Evolutionary conservation across 768 basidiomycete species (phyloP).

Genomic region (Hypholoma fasciculare): DNA sequence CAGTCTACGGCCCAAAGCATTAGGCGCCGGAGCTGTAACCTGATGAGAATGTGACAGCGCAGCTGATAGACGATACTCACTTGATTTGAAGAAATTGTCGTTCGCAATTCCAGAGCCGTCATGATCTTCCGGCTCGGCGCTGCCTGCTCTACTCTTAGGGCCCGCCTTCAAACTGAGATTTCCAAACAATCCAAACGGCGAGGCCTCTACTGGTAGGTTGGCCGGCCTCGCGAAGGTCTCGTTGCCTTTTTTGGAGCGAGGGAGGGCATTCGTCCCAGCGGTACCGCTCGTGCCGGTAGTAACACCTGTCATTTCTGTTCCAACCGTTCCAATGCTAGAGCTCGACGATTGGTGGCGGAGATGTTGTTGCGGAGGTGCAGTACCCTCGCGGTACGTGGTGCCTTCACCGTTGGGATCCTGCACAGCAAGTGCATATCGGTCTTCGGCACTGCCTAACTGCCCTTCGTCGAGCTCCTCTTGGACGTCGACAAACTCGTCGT

Average conservation of each 20-base stretch:
- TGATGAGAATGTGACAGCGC: neutral
- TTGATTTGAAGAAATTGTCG: slow-evolving; percentile 65
- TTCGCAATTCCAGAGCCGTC: slow-evolving; percentile 67
- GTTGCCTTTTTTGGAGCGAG: slow-evolving; percentile 37
- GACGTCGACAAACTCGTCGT: slow-evolving; percentile 33
- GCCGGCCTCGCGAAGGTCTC: slow-evolving; percentile 45
- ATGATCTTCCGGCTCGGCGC: slow-evolving; percentile 43
- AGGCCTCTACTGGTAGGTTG: slow-evolving; percentile 58
- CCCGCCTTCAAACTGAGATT: slow-evolving; percentile 50
- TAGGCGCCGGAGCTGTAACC: slow-evolving; percentile 37
- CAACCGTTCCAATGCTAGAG: slow-evolving; percentile 40
- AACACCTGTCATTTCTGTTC: slow-evolving; percentile 15
- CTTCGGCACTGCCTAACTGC: slow-evolving; percentile 27
- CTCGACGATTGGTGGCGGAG: slow-evolving; percentile 35
- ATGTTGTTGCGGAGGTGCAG: slow-evolving; percentile 14
- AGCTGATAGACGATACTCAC: slow-evolving; percentile 34
- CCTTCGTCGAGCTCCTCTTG: slow-evolving; percentile 27
- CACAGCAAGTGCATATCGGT: slow-evolving; percentile 42
- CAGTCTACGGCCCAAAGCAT: slow-evolving; percentile 38
- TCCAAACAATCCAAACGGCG: slow-evolving; percentile 80
- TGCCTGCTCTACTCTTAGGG: slow-evolving; percentile 31
- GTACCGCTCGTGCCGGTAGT: too few relatives aligned
- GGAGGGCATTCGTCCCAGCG: slow-evolving; percentile 18
- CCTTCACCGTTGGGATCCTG: slow-evolving; percentile 43
- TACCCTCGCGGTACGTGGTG: slow-evolving; percentile 7